A percentile compares a stretch with the other conserved stretches of the same genome.
Conservation (phyloP, 345 rosid genomes). For the Cardamine occulta region DNA sequence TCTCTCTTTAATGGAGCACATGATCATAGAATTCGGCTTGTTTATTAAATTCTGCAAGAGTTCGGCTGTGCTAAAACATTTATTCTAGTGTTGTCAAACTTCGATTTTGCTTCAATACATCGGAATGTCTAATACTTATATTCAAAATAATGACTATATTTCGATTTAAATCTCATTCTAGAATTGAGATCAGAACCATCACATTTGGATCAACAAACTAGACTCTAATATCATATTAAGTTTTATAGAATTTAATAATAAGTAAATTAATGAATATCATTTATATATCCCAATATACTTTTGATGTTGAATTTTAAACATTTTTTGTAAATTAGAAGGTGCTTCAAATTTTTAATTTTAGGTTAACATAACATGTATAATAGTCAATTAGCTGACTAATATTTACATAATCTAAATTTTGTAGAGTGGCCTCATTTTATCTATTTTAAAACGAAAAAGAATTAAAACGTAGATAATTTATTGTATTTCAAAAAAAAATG, state of each 20-base stretch:
- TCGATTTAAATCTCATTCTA: background rate
- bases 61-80: constrained; percentile 2
- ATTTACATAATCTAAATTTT: background rate
- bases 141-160: too few relatives aligned
- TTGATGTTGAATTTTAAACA: too few relatives aligned
- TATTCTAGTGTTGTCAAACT: background rate
- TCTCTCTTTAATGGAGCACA: constrained; percentile 14
- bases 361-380: background rate
- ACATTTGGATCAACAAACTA: background rate
- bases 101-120: background rate
- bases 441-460: background rate
- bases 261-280: too few relatives aligned
- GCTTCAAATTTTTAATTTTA: background rate
- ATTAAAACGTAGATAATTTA: background rate
- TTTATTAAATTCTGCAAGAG: too few relatives aligned
- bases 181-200: background rate
- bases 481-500: too few relatives aligned
- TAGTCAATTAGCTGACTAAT: background rate
- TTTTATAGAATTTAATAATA: too few relatives aligned
- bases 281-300: background rate
- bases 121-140: background rate
- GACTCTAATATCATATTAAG: too few relatives aligned
- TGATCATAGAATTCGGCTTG: constrained; percentile 1
- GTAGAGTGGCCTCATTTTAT: background rate
- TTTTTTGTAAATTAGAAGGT: too few relatives aligned